Conservation (phyloP, 1,139 yeast genomes). For the Pichia sp. region DNA sequence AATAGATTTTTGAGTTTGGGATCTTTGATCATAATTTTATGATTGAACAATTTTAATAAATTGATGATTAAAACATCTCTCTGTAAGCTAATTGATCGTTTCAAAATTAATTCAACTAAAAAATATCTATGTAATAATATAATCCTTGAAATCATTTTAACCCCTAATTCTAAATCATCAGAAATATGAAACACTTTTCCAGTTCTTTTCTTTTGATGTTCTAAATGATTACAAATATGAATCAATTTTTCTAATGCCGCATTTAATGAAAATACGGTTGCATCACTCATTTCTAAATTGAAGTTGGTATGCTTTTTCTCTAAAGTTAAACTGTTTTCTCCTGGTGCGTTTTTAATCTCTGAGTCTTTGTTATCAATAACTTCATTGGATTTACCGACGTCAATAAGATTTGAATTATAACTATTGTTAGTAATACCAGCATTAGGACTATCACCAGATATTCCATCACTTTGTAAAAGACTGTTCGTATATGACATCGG, state of each 20-base stretch:
- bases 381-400: too few species aligned
- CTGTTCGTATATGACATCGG: too few species aligned
- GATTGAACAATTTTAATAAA: constrained; percentile 41
- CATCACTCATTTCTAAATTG: constrained; percentile 25
- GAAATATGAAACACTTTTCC: constrained; percentile 9
- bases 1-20: constrained; percentile 53
- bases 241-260: constrained; percentile 29
- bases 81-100: constrained; percentile 33
- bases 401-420: too few species aligned
- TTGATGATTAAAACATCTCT: constrained; percentile 38
- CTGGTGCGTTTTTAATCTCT: too few species aligned
- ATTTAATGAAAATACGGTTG: constrained; percentile 30
- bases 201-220: constrained; percentile 16
- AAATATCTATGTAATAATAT: constrained; percentile 51
- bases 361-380: too few species aligned
- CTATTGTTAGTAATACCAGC: too few species aligned
- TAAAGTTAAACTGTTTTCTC: too few species aligned
- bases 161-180: constrained; percentile 27
- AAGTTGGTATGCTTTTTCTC: background rate
- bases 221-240: constrained; percentile 24
- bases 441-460: background rate
- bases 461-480: too few species aligned
- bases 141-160: constrained; percentile 46
- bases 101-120: constrained; percentile 29
- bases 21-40: constrained; percentile 37